Conservation (phyloP, 805 yeast species). For the Lipomyces kockii region DNA sequence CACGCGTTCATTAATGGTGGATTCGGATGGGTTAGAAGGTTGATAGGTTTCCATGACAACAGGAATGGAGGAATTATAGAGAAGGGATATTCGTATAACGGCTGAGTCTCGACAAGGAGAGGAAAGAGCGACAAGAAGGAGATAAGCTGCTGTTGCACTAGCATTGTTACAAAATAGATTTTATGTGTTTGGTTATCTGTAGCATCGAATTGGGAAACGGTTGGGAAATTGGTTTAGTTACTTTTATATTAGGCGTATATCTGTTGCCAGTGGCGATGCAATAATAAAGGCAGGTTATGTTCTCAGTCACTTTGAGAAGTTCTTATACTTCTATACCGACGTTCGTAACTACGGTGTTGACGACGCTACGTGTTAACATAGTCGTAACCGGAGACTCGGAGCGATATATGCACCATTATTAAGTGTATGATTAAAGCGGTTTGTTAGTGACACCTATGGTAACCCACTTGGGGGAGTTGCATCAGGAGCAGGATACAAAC, state of each 20-base stretch:
- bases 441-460: no score
- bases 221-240: not conserved
- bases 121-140: not conserved
- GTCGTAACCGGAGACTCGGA: no score
- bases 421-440: no score
- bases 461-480: no score
- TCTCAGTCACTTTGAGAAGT: not conserved
- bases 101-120: not conserved
- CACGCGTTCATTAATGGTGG: slow-evolving; percentile 27
- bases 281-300: not conserved
- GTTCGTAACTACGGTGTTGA: no score
- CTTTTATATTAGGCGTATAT: not conserved
- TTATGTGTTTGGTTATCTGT: not conserved
- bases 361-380: no score
- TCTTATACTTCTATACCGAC: no score
- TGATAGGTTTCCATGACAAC: not conserved
- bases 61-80: not conserved
- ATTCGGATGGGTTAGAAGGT: slow-evolving; percentile 11
- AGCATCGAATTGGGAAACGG: not conserved
- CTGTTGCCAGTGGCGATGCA: not conserved
- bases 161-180: not conserved
- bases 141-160: not conserved
- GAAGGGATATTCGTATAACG: not conserved
- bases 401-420: no score
- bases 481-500: no score